phyloP scores from a whole-genome alignment of 176 grass and related monocot genomes.

The Aegilops umbellulata region DNA sequence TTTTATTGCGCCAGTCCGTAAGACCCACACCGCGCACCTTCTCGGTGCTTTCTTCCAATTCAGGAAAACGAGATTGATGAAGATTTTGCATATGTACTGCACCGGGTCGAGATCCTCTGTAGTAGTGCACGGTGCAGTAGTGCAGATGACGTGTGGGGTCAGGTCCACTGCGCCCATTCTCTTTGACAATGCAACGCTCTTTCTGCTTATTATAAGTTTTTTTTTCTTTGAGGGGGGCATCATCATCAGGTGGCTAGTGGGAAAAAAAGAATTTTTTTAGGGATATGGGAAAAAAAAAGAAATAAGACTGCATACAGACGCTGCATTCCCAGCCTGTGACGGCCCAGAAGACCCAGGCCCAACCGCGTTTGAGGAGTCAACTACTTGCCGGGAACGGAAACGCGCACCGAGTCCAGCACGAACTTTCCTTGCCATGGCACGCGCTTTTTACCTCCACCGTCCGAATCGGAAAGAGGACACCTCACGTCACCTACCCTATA shows the following conservation, averaged over 20 bases:
- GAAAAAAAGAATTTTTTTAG: too few species aligned
- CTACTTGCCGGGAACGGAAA: background rate
- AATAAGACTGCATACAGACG: too few species aligned
- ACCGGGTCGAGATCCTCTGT: too few species aligned
- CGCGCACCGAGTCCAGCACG: background rate
- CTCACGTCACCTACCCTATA: constrained; percentile 9
- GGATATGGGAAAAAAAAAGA: too few species aligned
- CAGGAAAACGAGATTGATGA: background rate
- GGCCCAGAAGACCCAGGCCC: background rate
- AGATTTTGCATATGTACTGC: background rate
- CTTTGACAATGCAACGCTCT: background rate
- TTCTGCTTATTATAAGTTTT: too few species aligned
- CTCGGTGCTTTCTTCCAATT: too few species aligned
- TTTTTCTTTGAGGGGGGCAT: too few species aligned
- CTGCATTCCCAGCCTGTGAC: background rate
- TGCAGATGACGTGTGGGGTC: too few species aligned
- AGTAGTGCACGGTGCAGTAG: too few species aligned
- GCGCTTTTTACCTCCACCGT: background rate
- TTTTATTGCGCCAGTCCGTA: too few species aligned
- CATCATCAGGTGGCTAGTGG: background rate
- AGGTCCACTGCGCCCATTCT: too few species aligned
- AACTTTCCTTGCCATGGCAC: background rate
- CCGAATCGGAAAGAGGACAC: background rate
- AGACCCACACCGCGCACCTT: too few species aligned
- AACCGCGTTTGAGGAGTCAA: background rate